Base-by-base conservation (phyloP, 768 basidiomycete genomes). In the Termitomyces eurrhizus region DNA sequence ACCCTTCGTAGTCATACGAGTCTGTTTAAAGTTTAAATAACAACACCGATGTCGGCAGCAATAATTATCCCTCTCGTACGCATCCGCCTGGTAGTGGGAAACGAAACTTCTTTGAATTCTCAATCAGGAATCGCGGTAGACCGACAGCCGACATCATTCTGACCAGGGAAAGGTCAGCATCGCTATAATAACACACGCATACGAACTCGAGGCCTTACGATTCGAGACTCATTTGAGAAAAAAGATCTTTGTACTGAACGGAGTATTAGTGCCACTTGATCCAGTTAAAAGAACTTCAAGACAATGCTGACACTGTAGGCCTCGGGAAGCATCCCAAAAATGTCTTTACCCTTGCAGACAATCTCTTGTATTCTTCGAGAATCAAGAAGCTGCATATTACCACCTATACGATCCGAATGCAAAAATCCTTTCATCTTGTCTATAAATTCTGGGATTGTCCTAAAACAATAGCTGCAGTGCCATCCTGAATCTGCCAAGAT, bases 401-500 rank as follows among this genome's bases (percentile, higher is more conserved):
- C 82, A 37, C 79, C 82, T 35, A 86, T 80, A 41, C 85, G 82
- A 64, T 87, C 85, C 9, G 82, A 78, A 72, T 87, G 86, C 8
- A 83, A 85, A 72, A 82, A 87, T 5, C 81, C 83, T 61, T 69
- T 71, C 83, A 86, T 85, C 73, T 86, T 86, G 66, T 79, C 74
- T 32, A 78, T 71, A 63, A 84, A 86, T 68, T 88, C 85, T 8
- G 77, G 70, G 52, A 87, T 74, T 13, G 80, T 79, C 48, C 80
- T 75, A 77, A 87, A 88, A 71, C 86, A 87, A 73, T 82, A 87
- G 59, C 82, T 83, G 72, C 85, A 87, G 65, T 88, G 85, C 85
- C 85, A 88, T 1, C 85, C 86, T n/a, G 84, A 73, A 68, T 88
- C 84, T 24, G 83, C 82, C 39, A 88, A 79, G 9, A 82, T 71